Base-by-base conservation (phyloP, 2,329 filamentous ascomycete genomes). In the Cadophora sp. region DNA sequence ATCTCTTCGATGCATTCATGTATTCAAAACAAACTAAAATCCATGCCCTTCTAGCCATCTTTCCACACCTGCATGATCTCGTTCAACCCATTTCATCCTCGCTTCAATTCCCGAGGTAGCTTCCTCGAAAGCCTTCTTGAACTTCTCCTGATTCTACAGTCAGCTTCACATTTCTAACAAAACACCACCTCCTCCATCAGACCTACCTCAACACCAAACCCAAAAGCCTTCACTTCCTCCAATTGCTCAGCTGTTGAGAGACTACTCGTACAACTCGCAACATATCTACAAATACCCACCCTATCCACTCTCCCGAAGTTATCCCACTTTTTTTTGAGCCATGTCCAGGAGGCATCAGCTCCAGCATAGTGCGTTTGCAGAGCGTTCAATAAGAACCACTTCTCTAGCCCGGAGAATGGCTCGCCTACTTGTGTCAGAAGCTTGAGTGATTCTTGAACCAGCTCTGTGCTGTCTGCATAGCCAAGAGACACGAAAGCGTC, bases 81-180 rank as follows among this genome's bases (percentile, higher is more conserved):
- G 47, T 50, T 50, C 47, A 50, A 50, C 11, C 47, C 47, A 50
- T 14, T 50, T 50, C 47, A 50, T 50, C 11, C 47, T 50, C 2
- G 47, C 47, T 50, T 27, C 22, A 50, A 24, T 14, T 14, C 47
- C 47, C 47, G 5, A 13, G 5, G 6, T 9, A 24, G 20, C 47
- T 27, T 50, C 47, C 47, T 50, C 47, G 11, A 50, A 50, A 24
- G 47, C 11, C 47, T 24, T 24, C 22, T 50, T 50, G 22, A 50
- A 50, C 11, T 50, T 50, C 2, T 50, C 47, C 47, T 50, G 11
- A 27, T 50, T 27, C 14, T 27, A 27, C 16, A 14, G 22, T 50
- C 22, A 50, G 47, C 11, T 50, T 30, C 27, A 30, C 18, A 48
- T 48, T 48, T 20, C 47, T 9, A 27, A n/a, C 22, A 24, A 50